Conservation (phyloP, 2,329 filamentous ascomycete genomes). For the Exophiala sp. region DNA sequence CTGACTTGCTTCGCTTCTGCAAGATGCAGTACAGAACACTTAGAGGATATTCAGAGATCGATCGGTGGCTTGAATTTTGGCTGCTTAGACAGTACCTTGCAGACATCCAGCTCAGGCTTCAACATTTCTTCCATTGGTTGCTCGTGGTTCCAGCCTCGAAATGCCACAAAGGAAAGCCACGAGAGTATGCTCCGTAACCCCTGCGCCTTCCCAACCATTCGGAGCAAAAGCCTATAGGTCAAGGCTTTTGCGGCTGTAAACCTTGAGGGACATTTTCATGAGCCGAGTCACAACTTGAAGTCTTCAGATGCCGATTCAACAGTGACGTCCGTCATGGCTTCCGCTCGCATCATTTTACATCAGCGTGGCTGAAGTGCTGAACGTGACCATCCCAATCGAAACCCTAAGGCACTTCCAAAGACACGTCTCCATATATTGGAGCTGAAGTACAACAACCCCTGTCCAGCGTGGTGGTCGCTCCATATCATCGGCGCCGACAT, state of each 20-base stretch:
- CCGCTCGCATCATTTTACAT: too few relatives aligned
- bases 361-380: conserved; percentile 15
- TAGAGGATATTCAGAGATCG: neutral
- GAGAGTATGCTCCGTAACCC: conserved; percentile 1
- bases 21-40: neutral
- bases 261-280: too few relatives aligned
- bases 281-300: too few relatives aligned
- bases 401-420: conserved; percentile 6
- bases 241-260: too few relatives aligned
- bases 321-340: too few relatives aligned
- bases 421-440: conserved; percentile 9
- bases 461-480: conserved; percentile 25
- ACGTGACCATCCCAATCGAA: conserved; percentile 11
- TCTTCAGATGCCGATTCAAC: too few relatives aligned
- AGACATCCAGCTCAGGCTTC: conserved; percentile 6
- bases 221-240: neutral
- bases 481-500: conserved; percentile 4
- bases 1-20: conserved; percentile 14
- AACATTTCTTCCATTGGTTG: conserved; percentile 13
- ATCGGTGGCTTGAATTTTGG: conserved; percentile 13
- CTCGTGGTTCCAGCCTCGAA: conserved; percentile 12
- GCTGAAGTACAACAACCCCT: conserved; percentile 18
- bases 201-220: neutral
- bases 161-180: conserved; percentile 6
- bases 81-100: conserved; percentile 4